Evolutionary conservation across 345 rosid genomes (phyloP).

Genomic region (Salix udensis): DNA sequence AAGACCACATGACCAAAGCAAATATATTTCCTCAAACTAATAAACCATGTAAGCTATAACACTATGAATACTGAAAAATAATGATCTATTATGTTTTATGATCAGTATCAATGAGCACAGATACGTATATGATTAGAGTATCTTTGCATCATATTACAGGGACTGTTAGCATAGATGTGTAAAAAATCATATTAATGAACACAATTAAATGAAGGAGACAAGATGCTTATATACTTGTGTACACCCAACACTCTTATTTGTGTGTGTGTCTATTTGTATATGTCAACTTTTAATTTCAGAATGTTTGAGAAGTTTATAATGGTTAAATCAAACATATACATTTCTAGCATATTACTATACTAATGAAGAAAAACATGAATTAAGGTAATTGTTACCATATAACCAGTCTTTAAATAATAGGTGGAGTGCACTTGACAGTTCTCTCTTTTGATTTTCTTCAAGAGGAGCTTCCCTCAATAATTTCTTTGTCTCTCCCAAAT

Average conservation of each 20-base stretch:
- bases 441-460: conserved; percentile 85
- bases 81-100: neutral
- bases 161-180: neutral
- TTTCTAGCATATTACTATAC: neutral
- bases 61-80: neutral
- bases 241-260: neutral
- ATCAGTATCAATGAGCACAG: neutral
- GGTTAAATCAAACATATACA: neutral
- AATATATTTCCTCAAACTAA: neutral
- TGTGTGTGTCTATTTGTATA: neutral
- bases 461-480: conserved; percentile 66
- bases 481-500: conserved; percentile 69
- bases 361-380: neutral
- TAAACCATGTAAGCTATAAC: neutral
- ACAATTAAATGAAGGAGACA: neutral
- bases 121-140: too few relatives aligned
- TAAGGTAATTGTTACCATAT: conserved; percentile 51
- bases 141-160: neutral
- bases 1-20: neutral
- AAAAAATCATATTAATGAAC: too few relatives aligned
- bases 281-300: neutral
- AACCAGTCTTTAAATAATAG: conserved; percentile 95
- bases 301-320: neutral
- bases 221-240: neutral
- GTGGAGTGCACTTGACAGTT: conserved; percentile 83